phyloP scores from a whole-genome alignment of 2,329 filamentous ascomycete genomes.

The Fusarium dlaminii region DNA sequence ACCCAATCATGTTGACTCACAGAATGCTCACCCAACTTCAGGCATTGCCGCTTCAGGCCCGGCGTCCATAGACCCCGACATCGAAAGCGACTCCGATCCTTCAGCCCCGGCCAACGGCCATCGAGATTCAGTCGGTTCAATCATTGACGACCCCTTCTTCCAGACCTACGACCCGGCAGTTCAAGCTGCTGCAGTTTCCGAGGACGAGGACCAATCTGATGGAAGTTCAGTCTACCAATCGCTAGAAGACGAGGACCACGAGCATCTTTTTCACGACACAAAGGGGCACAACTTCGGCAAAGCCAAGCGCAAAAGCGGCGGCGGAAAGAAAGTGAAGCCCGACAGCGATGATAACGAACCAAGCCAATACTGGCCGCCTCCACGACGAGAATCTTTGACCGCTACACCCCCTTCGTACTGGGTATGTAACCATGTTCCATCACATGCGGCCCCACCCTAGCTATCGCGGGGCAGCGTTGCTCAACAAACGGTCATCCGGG shows the following conservation, averaged over 20 bases:
- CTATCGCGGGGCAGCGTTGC: conserved; percentile 38
- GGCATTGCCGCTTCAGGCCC: conserved; percentile 30
- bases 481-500: background rate
- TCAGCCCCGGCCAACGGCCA: conserved; percentile 33
- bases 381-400: conserved; percentile 60
- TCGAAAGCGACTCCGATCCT: conserved; percentile 35
- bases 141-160: conserved; percentile 66
- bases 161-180: conserved; percentile 53
- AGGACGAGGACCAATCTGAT: conserved; percentile 38
- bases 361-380: conserved; percentile 54
- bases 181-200: conserved; percentile 40
- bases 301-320: conserved; percentile 19
- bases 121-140: conserved; percentile 62
- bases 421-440: conserved; percentile 48
- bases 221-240: conserved; percentile 42
- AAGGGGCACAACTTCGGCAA: conserved; percentile 15
- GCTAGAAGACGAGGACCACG: conserved; percentile 43
- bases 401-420: conserved; percentile 49
- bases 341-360: conserved; percentile 42
- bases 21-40: conserved; percentile 40
- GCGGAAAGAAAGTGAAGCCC: conserved; percentile 25
- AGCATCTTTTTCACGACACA: conserved; percentile 45
- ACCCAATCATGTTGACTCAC: conserved; percentile 40
- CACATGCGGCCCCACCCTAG: conserved; percentile 31
- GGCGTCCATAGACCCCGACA: conserved; percentile 38